Evolutionary conservation across 257 asterid genomes (phyloP).

Genomic region (Solanum arcanum): DNA sequence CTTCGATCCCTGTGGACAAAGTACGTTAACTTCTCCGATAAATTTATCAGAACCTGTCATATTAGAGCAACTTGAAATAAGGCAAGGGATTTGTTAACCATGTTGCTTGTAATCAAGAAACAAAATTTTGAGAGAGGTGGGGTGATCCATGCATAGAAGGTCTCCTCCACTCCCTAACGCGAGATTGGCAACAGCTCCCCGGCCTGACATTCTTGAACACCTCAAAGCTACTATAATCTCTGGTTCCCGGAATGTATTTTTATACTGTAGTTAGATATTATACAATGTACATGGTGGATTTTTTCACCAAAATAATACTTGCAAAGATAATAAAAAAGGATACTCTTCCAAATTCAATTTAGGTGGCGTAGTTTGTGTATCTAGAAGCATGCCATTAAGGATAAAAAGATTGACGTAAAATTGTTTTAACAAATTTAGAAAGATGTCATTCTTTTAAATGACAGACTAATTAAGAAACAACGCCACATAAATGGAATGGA

Average conservation of each 20-base stretch:
- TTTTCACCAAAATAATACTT: not conserved
- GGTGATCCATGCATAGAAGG: not conserved
- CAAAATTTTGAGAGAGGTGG: not conserved
- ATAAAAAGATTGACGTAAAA: not conserved
- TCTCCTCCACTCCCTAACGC: not conserved
- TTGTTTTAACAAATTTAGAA: not conserved
- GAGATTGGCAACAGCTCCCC: not conserved
- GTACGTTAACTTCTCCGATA: constrained; percentile 67
- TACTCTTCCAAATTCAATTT: not conserved
- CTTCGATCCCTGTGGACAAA: constrained; percentile 74
- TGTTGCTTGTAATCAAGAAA: not conserved
- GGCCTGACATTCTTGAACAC: not conserved
- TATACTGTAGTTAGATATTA: not conserved
- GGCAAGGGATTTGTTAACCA: constrained; percentile 3
- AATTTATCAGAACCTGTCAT: constrained; percentile 71
- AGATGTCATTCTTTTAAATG: not conserved
- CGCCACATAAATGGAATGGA: not conserved
- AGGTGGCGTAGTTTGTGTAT: not conserved
- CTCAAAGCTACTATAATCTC: not conserved
- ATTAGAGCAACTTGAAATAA: constrained; percentile 46
- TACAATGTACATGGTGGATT: not conserved
- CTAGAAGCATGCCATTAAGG: not conserved
- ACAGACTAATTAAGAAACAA: not conserved
- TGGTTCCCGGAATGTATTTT: not conserved
- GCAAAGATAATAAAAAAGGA: not conserved